These are phyloP conservation scores for Saccharomyces hybrid DNA, from an alignment of 1,139 yeast species.

Conservation along the genomic window DNA sequence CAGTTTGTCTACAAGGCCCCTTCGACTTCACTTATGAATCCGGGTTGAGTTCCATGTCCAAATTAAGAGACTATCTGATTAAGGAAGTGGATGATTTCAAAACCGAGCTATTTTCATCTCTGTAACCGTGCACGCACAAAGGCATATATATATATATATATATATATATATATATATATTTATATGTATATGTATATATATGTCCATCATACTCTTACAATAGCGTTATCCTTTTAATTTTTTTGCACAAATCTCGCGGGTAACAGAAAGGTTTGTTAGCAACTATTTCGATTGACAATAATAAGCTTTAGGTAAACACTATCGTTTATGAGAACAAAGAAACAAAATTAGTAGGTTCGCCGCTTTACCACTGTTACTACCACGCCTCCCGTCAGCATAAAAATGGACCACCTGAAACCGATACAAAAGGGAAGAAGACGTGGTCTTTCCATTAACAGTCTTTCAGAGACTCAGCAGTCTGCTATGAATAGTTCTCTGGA, in stretches of 20 bases:
- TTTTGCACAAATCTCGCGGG: too few relatives aligned
- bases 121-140: not conserved
- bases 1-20: slow-evolving; percentile 34
- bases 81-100: slow-evolving; percentile 26
- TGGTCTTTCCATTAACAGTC: slow-evolving; percentile 26
- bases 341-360: not conserved
- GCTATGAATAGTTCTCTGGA: slow-evolving; percentile 28
- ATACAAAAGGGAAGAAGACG: slow-evolving; percentile 19
- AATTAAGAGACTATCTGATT: slow-evolving; percentile 22
- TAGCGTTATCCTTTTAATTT: too few relatives aligned
- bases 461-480: slow-evolving; percentile 22
- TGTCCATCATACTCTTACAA: too few relatives aligned
- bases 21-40: slow-evolving; percentile 60
- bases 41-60: slow-evolving; percentile 26
- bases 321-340: not conserved
- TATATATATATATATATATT: too few relatives aligned
- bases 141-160: too few relatives aligned
- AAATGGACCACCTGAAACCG: slow-evolving; percentile 18
- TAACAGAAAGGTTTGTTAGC: too few relatives aligned
- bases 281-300: too few relatives aligned
- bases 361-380: not conserved
- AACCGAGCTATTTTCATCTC: slow-evolving; percentile 7
- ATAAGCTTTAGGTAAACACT: too few relatives aligned
- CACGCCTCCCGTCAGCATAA: not conserved
- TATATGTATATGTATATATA: too few relatives aligned